These are phyloP conservation scores for Scenedesmus sp. DNA, from an alignment of 163 green algal species.

Conservation along the genomic window DNA sequence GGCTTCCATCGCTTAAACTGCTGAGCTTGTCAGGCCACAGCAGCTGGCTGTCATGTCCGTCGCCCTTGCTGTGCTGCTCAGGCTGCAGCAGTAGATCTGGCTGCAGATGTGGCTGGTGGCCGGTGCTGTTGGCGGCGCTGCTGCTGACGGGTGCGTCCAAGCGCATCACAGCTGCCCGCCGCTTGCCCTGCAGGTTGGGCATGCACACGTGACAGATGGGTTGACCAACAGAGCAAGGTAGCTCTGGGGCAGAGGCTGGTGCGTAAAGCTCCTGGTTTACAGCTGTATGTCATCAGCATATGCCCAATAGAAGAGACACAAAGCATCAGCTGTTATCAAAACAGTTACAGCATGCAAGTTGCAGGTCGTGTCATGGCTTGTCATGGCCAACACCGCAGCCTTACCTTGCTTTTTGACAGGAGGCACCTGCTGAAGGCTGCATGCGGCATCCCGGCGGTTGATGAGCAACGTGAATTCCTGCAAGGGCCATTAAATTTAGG, in stretches of 20 bases:
- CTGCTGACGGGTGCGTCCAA: not conserved
- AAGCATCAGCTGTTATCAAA: too few species aligned
- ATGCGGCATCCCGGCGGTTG: not conserved
- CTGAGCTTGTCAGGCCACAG: not conserved
- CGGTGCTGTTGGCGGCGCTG: not conserved
- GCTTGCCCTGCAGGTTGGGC: not conserved
- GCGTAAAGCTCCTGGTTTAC: too few species aligned
- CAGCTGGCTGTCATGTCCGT: not conserved
- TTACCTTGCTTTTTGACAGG: not conserved
- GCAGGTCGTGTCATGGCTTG: too few species aligned
- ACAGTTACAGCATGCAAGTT: too few species aligned
- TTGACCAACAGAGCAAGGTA: not conserved
- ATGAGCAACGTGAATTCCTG: not conserved
- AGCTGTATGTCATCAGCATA: too few species aligned
- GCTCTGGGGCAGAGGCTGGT: too few species aligned
- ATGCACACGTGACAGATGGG: not conserved
- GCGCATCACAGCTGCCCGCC: not conserved
- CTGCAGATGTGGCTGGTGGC: not conserved
- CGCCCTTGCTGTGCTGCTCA: not conserved
- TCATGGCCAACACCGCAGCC: not conserved
- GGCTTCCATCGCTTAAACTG: not conserved
- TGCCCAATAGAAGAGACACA: too few species aligned
- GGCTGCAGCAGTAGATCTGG: not conserved
- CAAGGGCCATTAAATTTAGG: not conserved
- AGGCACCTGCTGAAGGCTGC: not conserved